phyloP scores from a whole-genome alignment of 768 basidiomycete species.

The Rhodotorula paludigena region DNA sequence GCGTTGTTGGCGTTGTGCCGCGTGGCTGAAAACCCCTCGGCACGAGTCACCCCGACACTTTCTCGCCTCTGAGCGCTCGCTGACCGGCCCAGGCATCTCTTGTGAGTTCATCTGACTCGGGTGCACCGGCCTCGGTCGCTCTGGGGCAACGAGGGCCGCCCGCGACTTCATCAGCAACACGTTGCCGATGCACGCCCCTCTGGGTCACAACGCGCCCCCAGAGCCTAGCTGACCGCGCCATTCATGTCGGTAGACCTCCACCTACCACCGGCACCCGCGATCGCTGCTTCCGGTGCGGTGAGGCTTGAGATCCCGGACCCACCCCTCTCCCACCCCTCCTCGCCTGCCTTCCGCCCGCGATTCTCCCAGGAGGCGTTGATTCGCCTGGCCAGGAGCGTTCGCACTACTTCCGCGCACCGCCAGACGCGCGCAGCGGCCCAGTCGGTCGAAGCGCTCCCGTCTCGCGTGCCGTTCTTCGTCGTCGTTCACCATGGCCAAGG shows the following conservation, averaged over 20 bases:
- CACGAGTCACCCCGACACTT: too few species aligned
- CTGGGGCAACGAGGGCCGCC: too few species aligned
- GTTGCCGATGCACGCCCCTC: too few species aligned
- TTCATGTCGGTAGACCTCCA: background rate
- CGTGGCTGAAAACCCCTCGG: too few species aligned
- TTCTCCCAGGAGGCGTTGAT: too few species aligned
- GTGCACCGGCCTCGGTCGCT: too few species aligned
- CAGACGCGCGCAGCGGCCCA: background rate
- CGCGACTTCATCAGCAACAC: too few species aligned
- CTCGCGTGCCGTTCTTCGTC: background rate
- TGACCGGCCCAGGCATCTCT: too few species aligned
- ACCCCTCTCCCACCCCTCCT: background rate
- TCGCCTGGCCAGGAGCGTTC: background rate
- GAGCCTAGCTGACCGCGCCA: background rate
- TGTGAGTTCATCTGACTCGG: too few species aligned
- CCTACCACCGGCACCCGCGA: background rate
- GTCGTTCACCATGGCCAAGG: constrained; percentile 31
- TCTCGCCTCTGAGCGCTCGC: too few species aligned
- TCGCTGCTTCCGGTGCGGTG: background rate
- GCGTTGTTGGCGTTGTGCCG: too few species aligned
- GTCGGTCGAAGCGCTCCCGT: background rate
- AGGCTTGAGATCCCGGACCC: background rate
- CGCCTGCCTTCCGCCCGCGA: background rate
- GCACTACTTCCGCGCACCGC: background rate
- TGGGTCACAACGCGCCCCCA: too few species aligned